phyloP scores from a whole-genome alignment of 2,329 filamentous ascomycete genomes.

The Phialemonium atrogriseum region DNA sequence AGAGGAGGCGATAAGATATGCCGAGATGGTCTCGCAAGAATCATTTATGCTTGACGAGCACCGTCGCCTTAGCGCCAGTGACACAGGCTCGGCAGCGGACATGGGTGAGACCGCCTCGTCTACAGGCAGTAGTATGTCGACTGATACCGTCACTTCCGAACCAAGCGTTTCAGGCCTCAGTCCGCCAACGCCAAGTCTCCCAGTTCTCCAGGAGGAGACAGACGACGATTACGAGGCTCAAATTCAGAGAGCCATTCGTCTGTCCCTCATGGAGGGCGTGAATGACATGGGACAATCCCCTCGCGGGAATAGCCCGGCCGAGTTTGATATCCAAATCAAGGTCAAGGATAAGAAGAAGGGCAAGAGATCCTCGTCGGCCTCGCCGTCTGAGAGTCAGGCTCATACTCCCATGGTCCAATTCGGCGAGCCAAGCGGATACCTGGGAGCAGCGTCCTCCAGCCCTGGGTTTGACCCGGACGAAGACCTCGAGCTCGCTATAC shows the following conservation, averaged over 20 bases:
- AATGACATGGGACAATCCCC: conserved; percentile 39
- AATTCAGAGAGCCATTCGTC: conserved; percentile 53
- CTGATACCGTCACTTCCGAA: conserved; percentile 46
- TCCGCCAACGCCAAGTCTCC: conserved; percentile 17
- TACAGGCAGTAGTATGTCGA: conserved; percentile 26
- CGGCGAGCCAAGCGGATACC: conserved; percentile 8
- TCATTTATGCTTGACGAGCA: conserved; percentile 48
- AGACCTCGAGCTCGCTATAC: conserved; percentile 52
- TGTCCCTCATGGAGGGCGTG: conserved; percentile 50
- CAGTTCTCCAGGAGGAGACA: conserved; percentile 25
- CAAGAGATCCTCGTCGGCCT: conserved; percentile 26
- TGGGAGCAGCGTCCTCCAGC: conserved; percentile 8
- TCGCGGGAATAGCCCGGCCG: conserved; percentile 31
- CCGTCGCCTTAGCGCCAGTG: conserved; percentile 41
- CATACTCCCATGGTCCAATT: conserved; percentile 21
- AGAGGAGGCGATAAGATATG: conserved; percentile 56
- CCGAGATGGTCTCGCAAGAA: conserved; percentile 59
- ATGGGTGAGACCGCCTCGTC: conserved; percentile 35
- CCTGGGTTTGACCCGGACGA: conserved; percentile 30
- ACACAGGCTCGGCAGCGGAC: conserved; percentile 42
- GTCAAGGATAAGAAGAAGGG: conserved; percentile 35
- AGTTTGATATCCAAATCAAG: conserved; percentile 42
- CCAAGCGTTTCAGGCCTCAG: conserved; percentile 37
- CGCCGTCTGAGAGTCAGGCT: conserved; percentile 21
- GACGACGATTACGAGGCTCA: conserved; percentile 51